A percentile compares a stretch with the other conserved stretches of the same genome.
These are phyloP conservation scores for Amesomyces nigricolor DNA, from an alignment of 2,329 filamentous ascomycete species.

Conservation along the genomic window DNA sequence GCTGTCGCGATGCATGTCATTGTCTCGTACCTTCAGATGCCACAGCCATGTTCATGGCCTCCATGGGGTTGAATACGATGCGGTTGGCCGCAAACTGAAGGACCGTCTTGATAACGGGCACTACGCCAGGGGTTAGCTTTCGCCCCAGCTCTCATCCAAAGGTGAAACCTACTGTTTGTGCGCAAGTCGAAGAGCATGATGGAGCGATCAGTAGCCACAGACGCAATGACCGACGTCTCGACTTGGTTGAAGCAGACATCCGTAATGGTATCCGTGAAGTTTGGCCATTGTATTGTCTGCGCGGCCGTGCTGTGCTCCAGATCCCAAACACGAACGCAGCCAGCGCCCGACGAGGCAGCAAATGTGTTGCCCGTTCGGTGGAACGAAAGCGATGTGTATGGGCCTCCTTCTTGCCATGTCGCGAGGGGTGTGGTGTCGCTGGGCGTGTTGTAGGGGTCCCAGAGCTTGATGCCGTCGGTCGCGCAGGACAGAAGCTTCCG, in stretches of 20 bases:
- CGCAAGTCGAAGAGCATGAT: constrained; percentile 89
- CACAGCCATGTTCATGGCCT: constrained; percentile 64
- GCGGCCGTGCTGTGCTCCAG: constrained; percentile 68
- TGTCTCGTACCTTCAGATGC: constrained; percentile 59
- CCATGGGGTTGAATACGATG: constrained; percentile 89
- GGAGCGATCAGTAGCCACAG: constrained; percentile 76
- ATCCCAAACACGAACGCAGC: constrained; percentile 85
- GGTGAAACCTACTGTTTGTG: constrained; percentile 40
- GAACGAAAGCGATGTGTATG: constrained; percentile 64
- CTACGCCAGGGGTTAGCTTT: constrained; percentile 39
- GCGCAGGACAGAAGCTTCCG: constrained; percentile 82
- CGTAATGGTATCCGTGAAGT: constrained; percentile 82
- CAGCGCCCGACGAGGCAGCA: constrained; percentile 68
- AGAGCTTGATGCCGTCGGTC: constrained; percentile 82
- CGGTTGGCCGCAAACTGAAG: constrained; percentile 79
- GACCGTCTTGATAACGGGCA: constrained; percentile 73
- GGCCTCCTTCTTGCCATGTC: constrained; percentile 76
- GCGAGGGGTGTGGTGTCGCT: constrained; percentile 66
- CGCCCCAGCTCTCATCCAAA: too few relatives aligned
- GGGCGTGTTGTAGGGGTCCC: constrained; percentile 75
- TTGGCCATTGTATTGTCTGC: constrained; percentile 82
- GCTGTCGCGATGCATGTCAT: background rate
- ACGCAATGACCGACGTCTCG: constrained; percentile 85
- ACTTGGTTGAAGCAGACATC: constrained; percentile 86
- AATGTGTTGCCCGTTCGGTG: constrained; percentile 76